These are phyloP conservation scores for Emergomyces orientalis DNA, from an alignment of 2,329 filamentous ascomycete species.

Conservation along the genomic window DNA sequence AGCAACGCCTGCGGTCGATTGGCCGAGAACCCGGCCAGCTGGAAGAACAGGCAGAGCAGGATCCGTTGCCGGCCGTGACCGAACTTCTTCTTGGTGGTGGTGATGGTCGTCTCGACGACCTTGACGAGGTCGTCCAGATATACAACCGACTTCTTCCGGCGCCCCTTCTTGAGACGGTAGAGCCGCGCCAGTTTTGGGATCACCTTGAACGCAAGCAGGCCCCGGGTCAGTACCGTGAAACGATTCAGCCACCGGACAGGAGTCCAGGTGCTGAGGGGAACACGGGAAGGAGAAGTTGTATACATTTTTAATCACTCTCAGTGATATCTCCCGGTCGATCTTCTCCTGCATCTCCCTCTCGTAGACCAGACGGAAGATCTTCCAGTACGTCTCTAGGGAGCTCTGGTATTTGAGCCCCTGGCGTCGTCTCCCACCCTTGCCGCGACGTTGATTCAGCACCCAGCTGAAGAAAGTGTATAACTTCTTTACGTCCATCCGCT, in stretches of 20 bases:
- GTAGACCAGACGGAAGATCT: not conserved
- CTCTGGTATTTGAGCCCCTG: not conserved
- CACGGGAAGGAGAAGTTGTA: not conserved
- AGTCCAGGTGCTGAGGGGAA: not conserved
- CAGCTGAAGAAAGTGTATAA: not conserved
- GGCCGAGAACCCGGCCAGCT: conserved; percentile 4
- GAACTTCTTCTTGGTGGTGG: conserved; percentile 8
- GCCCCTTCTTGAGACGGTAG: not conserved
- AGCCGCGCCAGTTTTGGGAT: not conserved
- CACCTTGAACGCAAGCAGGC: not conserved
- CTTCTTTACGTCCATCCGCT: not conserved
- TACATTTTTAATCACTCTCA: not conserved
- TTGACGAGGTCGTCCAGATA: conserved; percentile 6
- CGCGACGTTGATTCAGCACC: not conserved
- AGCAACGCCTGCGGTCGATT: conserved; percentile 6
- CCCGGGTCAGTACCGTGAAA: not conserved
- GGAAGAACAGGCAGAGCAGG: not conserved
- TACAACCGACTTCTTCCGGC: conserved; percentile 1
- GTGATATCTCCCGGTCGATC: not conserved
- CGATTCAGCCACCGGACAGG: too few species aligned
- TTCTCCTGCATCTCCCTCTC: not conserved
- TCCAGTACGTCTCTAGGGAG: not conserved
- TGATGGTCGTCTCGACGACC: conserved; percentile 4
- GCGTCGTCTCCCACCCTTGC: not conserved
- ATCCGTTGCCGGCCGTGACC: conserved; percentile 5